Percentiles rank a stretch among this genome's conserved stretches.
Conservation (phyloP, 1,284 basidiomycete species). For the Volvariella volvacea region DNA sequence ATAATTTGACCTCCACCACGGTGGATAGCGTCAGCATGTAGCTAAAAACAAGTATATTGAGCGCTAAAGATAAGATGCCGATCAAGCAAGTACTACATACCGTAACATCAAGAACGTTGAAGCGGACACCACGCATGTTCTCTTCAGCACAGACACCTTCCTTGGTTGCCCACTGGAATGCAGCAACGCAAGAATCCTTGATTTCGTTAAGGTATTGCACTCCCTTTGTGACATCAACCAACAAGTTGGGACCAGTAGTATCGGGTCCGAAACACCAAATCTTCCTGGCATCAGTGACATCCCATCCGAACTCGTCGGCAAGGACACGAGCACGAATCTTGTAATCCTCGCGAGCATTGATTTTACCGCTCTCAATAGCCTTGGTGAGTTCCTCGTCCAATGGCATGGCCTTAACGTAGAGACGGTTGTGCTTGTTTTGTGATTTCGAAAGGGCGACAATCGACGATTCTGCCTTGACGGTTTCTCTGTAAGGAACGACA, state of each 20-base stretch:
- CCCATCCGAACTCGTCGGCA: conserved; percentile 97
- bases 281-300: conserved; percentile 98
- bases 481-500: conserved; percentile 98
- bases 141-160: conserved; percentile 97
- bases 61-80: background rate
- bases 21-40: conserved; percentile 99
- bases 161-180: conserved; percentile 99
- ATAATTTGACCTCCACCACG: conserved; percentile 99
- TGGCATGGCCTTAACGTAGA: conserved; percentile 91
- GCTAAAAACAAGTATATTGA: conserved; percentile 33
- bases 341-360: conserved; percentile 95
- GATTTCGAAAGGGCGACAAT: conserved; percentile 98
- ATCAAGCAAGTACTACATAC: conserved; percentile 34
- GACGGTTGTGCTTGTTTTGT: conserved; percentile 99
- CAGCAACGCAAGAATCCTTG: conserved; percentile 99
- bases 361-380: conserved; percentile 86
- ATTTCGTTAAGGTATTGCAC: conserved; percentile 98
- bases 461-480: conserved; percentile 92
- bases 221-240: conserved; percentile 99
- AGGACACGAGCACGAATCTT: conserved; percentile 94
- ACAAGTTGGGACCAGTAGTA: conserved; percentile 93
- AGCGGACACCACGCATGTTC: conserved; percentile 97
- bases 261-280: conserved; percentile 99
- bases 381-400: conserved; percentile 91
- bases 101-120: conserved; percentile 96